These are phyloP conservation scores for Alloascoidea hylecoeti DNA, from an alignment of 805 yeast genomes.

Conservation along the genomic window DNA sequence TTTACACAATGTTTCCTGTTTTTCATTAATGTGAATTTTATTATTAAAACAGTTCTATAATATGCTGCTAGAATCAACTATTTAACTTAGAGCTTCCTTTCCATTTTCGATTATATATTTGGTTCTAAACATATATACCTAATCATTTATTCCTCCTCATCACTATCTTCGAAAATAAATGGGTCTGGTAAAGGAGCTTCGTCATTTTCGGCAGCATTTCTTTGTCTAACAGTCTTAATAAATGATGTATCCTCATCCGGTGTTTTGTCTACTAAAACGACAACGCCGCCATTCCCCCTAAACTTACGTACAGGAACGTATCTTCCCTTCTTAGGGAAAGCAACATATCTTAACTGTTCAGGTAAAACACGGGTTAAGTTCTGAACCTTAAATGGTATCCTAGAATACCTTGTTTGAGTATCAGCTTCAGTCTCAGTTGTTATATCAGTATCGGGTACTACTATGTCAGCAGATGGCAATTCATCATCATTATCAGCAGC, in stretches of 20 bases:
- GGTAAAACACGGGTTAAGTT: slow-evolving; percentile 88
- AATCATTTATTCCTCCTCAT: not conserved
- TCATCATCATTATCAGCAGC: slow-evolving; percentile 8
- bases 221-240: slow-evolving; percentile 77
- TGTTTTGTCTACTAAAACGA: slow-evolving; percentile 50
- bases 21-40: too few species aligned
- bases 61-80: too few species aligned
- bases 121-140: slow-evolving; percentile 1
- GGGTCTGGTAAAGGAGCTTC: slow-evolving; percentile 33
- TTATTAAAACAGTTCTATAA: too few species aligned
- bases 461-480: slow-evolving; percentile 8
- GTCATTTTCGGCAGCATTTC: slow-evolving; percentile 38
- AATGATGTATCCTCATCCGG: slow-evolving; percentile 48
- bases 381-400: slow-evolving; percentile 35
- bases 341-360: slow-evolving; percentile 68
- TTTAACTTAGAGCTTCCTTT: too few species aligned
- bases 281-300: slow-evolving; percentile 53
- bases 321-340: slow-evolving; percentile 53
- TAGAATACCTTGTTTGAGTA: slow-evolving; percentile 6
- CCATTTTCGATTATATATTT: not conserved
- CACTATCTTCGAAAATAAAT: slow-evolving; percentile 15
- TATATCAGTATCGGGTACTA: slow-evolving; percentile 17
- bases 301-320: slow-evolving; percentile 75
- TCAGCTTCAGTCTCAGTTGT: slow-evolving; percentile 20
- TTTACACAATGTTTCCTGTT: too few species aligned